Conservation (phyloP, 306 rosid genomes). For the Prunus campanulata region DNA sequence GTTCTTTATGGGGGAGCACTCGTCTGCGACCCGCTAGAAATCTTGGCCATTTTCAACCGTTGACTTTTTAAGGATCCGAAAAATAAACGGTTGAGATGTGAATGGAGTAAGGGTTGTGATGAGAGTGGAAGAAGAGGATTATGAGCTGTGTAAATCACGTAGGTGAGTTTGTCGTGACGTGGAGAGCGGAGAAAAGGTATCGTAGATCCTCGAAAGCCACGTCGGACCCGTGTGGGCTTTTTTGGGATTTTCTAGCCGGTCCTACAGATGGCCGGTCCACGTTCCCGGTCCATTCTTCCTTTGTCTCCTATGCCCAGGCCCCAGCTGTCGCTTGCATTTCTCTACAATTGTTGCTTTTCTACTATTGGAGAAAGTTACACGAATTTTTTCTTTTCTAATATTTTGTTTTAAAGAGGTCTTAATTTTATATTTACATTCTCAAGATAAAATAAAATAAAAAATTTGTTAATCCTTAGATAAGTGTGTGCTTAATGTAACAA, state of each 20-base stretch:
- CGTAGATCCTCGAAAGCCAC: slow-evolving; percentile 13
- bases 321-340: too few relatives aligned
- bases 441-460: too few relatives aligned
- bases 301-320: background rate
- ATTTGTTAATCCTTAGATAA: too few relatives aligned
- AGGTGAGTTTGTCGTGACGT: slow-evolving; percentile 23
- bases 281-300: background rate
- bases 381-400: too few relatives aligned
- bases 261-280: slow-evolving; percentile 9
- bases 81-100: rapidly evolving
- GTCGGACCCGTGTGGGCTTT: slow-evolving; percentile 5
- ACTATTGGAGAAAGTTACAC: too few relatives aligned
- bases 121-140: background rate
- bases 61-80: background rate
- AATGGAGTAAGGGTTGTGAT: background rate
- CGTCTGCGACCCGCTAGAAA: background rate
- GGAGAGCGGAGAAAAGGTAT: background rate
- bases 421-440: too few relatives aligned
- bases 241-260: background rate
- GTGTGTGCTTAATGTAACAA: too few relatives aligned
- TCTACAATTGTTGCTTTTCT: too few relatives aligned
- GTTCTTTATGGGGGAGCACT: background rate
- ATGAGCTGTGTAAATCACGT: background rate
- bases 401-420: too few relatives aligned
- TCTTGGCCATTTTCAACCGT: rapidly evolving